Percentiles rank a stretch among this genome's conserved stretches.
Conservation (phyloP, 352 stramenopile genomes). For the Phytophthora pseudosyringae region DNA sequence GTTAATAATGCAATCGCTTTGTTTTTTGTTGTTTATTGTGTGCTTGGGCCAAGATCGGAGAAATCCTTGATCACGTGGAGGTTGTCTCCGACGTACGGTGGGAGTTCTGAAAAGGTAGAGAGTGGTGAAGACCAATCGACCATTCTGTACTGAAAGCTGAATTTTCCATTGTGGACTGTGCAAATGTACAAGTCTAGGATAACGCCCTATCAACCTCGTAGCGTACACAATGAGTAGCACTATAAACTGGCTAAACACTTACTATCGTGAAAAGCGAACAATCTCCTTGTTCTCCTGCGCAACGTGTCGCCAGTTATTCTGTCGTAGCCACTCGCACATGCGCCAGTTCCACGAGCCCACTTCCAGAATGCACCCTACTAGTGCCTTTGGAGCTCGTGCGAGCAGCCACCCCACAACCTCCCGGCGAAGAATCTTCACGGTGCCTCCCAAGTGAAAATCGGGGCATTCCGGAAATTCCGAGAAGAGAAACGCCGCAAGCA, state of each 20-base stretch:
- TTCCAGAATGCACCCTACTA: not conserved
- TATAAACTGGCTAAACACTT: too few relatives aligned
- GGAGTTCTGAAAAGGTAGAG: not conserved
- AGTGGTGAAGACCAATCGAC: too few relatives aligned
- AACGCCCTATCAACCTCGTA: too few relatives aligned
- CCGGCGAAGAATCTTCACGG: not conserved
- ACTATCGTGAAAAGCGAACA: too few relatives aligned
- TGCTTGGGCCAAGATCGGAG: slow-evolving; percentile 7
- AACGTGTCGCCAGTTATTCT: slow-evolving; percentile 1
- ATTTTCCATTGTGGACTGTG: too few relatives aligned
- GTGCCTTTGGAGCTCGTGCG: not conserved
- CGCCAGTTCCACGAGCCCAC: slow-evolving; percentile 3
- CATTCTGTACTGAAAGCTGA: too few relatives aligned
- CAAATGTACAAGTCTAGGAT: too few relatives aligned
- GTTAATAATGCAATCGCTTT: not conserved
- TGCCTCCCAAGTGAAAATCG: not conserved
- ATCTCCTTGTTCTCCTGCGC: too few relatives aligned
- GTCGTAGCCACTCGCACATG: not conserved
- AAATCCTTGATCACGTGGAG: not conserved
- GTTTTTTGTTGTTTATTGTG: not conserved
- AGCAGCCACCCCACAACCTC: slow-evolving; percentile 7
- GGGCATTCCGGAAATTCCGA: slow-evolving; percentile 9
- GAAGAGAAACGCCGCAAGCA: not conserved
- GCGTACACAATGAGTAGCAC: too few relatives aligned
- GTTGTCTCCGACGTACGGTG: slow-evolving; percentile 4